Conservation (phyloP, 2,329 filamentous ascomycete species). For the Colletotrichum limetticola region DNA sequence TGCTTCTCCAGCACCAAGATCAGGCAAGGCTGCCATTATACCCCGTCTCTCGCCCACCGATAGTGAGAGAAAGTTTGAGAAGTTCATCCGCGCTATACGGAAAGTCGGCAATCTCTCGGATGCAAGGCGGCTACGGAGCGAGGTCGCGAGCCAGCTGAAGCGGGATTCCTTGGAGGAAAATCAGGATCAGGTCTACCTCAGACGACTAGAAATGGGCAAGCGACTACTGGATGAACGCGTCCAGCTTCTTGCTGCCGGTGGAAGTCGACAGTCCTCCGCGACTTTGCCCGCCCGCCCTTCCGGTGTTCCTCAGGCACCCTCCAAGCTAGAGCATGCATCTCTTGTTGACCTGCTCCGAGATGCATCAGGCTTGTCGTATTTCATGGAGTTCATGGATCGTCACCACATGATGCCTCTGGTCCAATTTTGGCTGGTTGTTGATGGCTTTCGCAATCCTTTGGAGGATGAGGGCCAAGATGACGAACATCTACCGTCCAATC, state of each 20-base stretch:
- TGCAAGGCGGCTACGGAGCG: constrained; percentile 89
- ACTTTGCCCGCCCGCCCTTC: constrained; percentile 31
- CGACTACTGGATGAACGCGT: constrained; percentile 91
- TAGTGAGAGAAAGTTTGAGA: constrained; percentile 92
- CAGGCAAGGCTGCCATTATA: constrained; percentile 73
- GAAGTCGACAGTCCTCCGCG: constrained; percentile 55
- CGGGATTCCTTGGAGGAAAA: constrained; percentile 81
- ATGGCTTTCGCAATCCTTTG: constrained; percentile 92
- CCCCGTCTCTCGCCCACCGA: constrained; percentile 85
- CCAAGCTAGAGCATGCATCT: constrained; percentile 78
- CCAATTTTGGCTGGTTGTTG: constrained; percentile 98
- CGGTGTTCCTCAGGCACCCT: constrained; percentile 45
- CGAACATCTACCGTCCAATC: constrained; percentile 67
- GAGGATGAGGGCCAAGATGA: constrained; percentile 84
- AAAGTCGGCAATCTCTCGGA: constrained; percentile 93
- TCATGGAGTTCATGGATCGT: constrained; percentile 99
- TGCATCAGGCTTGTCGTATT: constrained; percentile 91
- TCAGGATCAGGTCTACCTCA: constrained; percentile 87
- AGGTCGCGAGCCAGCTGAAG: constrained; percentile 91
- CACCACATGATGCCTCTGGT: constrained; percentile 87
- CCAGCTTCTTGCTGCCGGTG: constrained; percentile 78
- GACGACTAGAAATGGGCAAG: constrained; percentile 92
- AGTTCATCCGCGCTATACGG: constrained; percentile 89
- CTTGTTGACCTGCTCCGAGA: constrained; percentile 90
- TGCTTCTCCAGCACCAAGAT: constrained; percentile 80